A percentile compares a stretch with the other conserved stretches of the same genome.
These are phyloP conservation scores for Yamadazyma oceani DNA, from an alignment of 1,139 yeast species.

Conservation along the genomic window DNA sequence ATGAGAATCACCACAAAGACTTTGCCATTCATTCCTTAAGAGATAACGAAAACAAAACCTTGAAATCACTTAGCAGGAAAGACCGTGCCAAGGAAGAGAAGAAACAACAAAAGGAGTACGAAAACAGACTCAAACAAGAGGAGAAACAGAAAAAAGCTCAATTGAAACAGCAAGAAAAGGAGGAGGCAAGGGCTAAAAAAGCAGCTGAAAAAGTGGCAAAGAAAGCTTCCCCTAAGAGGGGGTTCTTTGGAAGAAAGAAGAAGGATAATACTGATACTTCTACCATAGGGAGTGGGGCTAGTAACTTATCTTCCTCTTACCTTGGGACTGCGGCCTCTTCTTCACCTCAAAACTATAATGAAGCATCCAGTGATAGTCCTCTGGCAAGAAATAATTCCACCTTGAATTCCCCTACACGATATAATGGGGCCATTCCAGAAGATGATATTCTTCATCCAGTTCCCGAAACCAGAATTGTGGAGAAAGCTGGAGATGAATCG, in stretches of 20 bases:
- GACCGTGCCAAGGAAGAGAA: slow-evolving; percentile 38
- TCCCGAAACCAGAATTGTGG: slow-evolving; percentile 1
- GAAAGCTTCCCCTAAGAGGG: slow-evolving; percentile 13
- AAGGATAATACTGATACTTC: slow-evolving; percentile 10
- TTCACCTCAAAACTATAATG: not conserved
- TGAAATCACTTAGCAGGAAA: slow-evolving; percentile 23
- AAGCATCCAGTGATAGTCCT: not conserved
- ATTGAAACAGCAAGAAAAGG: slow-evolving; percentile 15
- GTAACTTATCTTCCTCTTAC: slow-evolving; percentile 5
- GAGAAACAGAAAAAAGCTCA: slow-evolving; percentile 16
- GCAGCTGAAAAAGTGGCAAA: slow-evolving; percentile 12
- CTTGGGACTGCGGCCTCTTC: not conserved
- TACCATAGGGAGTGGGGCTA: slow-evolving; percentile 10
- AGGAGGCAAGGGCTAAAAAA: slow-evolving; percentile 13
- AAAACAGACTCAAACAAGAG: slow-evolving; percentile 18
- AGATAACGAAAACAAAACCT: slow-evolving; percentile 15
- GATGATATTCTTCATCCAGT: slow-evolving; percentile 6
- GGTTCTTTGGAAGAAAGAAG: slow-evolving; percentile 16
- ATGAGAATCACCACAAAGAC: slow-evolving; percentile 41
- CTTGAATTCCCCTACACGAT: slow-evolving; percentile 6
- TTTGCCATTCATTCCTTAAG: slow-evolving; percentile 41
- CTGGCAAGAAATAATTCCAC: not conserved
- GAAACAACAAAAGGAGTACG: slow-evolving; percentile 19
- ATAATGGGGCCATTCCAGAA: slow-evolving; percentile 5
- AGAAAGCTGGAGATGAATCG: no score